Base-by-base conservation (phyloP, 2,329 filamentous ascomycete genomes). In the Diatrype stigma region DNA sequence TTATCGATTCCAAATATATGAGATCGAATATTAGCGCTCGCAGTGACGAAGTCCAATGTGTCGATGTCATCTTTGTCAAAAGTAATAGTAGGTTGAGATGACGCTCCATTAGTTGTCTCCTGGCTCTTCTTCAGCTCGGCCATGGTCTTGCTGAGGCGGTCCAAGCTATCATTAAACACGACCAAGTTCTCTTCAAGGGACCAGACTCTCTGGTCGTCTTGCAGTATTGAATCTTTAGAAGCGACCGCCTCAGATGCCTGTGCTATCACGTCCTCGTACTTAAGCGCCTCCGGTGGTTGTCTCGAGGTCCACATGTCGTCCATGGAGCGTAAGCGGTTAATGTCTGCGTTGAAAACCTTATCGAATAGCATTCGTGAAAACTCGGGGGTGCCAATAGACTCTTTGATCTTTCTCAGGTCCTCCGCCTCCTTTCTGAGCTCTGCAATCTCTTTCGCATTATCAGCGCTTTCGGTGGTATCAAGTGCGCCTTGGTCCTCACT, bases 1-100 rank as follows among this genome's bases (percentile, higher is more conserved):
- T 77, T 73, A 49, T 93, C 88, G 51, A 99, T 96, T 50, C 85
- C 87, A 65, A 99, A 99, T n/a, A 96, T 79, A 22, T 82, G 77
- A 1, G 93, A 94, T 42, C 94, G 84, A 22, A 99, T 81, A 63
- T 99, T 99, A 28, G 93, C 90, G 59, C 87, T 90, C 1, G 94
- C 85, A 1, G 91, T 82, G 6, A 99, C 94, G 67, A 99, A 97
- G 65, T 99, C 92, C 7, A 99, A 78, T 0, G 93, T 96, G 65
- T 97, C 93, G 34, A 86, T 83, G 63, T 99, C 94, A 66, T 99
- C 94, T 73, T 99, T 99, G 76, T 99, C 94, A 64, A 99, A 99
- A 2, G 81, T 84, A 47, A 99, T 85, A 28, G 86, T 80, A 2
- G 88, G 84, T 16, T 80, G 74, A 1, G 73, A 75, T 1, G 75